Percentiles rank a stretch among this genome's conserved stretches.
These are phyloP conservation scores for Tripterygium wilfordii DNA, from an alignment of 177 flowering plant genomes.

Conservation along the genomic window DNA sequence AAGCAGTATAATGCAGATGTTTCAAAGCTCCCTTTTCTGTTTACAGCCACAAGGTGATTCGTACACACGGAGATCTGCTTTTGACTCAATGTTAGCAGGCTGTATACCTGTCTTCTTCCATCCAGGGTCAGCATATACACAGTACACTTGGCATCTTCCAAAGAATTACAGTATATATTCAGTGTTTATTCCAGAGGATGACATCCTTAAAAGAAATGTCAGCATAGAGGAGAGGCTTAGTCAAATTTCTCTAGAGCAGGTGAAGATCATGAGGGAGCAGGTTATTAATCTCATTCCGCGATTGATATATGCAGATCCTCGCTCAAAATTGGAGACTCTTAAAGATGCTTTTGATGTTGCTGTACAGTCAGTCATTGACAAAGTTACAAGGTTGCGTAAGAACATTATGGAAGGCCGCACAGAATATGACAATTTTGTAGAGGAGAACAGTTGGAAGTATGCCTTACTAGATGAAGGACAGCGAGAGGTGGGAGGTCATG, in stretches of 20 bases:
- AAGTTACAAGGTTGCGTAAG: slow-evolving; percentile 71
- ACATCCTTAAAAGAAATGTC: slow-evolving; percentile 57
- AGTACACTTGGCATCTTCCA: slow-evolving; percentile 98
- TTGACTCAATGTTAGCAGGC: slow-evolving; percentile 93
- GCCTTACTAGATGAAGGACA: slow-evolving; percentile 79
- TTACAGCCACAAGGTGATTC: slow-evolving; percentile 97
- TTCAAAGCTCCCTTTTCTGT: slow-evolving; percentile 88
- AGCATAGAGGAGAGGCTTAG: slow-evolving; percentile 71
- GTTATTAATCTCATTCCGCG: slow-evolving; percentile 78
- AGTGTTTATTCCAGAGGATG: slow-evolving; percentile 91
- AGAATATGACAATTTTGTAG: slow-evolving; percentile 57
- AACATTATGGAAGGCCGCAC: slow-evolving; percentile 70
- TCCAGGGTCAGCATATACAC: slow-evolving; percentile 92
- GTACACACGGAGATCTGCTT: slow-evolving; percentile 86
- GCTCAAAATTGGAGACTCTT: slow-evolving; percentile 72
- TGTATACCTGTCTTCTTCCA: slow-evolving; percentile 97
- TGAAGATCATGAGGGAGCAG: slow-evolving; percentile 82
- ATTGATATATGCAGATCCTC: slow-evolving; percentile 84
- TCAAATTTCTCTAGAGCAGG: slow-evolving; percentile 61
- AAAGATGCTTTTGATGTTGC: slow-evolving; percentile 91
- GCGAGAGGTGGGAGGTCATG: slow-evolving; percentile 69
- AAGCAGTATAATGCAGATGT: slow-evolving; percentile 90
- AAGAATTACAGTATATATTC: slow-evolving; percentile 71
- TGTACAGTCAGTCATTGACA: slow-evolving; percentile 73
- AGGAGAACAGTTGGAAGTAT: slow-evolving; percentile 94